Percentiles rank a stretch among this genome's conserved stretches.
Conservation (phyloP, 306 rosid species). For the Fagus crenata region DNA sequence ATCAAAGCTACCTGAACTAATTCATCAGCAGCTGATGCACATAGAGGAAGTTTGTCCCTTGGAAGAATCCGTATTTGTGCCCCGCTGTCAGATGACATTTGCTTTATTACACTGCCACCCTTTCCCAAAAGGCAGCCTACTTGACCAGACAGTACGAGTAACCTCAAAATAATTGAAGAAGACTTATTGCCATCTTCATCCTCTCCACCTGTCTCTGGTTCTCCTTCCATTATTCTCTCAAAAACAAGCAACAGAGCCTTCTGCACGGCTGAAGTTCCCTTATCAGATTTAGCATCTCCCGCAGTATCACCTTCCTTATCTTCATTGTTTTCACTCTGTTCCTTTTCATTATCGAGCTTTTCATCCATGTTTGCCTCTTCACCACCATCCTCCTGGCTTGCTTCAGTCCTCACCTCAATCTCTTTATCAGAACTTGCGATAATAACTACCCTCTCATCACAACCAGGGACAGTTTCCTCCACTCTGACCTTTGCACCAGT, state of each 20-base stretch:
- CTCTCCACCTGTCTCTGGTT: slow-evolving; percentile 41
- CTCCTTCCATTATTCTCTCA: slow-evolving; percentile 64
- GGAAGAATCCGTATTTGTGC: slow-evolving; percentile 90
- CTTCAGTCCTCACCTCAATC: slow-evolving; percentile 42
- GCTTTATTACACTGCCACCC: slow-evolving; percentile 88
- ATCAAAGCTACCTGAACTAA: slow-evolving; percentile 74
- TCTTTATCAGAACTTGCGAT: slow-evolving; percentile 55
- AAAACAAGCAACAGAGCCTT: slow-evolving; percentile 67
- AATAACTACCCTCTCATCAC: slow-evolving; percentile 72
- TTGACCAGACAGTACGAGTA: slow-evolving; percentile 73
- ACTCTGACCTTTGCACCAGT: slow-evolving; percentile 63
- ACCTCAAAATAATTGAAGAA: slow-evolving; percentile 50
- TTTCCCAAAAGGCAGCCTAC: slow-evolving; percentile 90
- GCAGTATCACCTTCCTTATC: slow-evolving; percentile 37
- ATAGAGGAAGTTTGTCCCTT: slow-evolving; percentile 72
- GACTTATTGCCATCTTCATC: slow-evolving; percentile 45
- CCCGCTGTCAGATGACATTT: slow-evolving; percentile 83
- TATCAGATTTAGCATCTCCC: slow-evolving; percentile 35
- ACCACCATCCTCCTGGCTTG: slow-evolving; percentile 39
- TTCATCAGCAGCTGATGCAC: slow-evolving; percentile 66
- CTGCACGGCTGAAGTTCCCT: slow-evolving; percentile 43
- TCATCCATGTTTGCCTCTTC: slow-evolving; percentile 40
- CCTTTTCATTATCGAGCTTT: slow-evolving; percentile 32
- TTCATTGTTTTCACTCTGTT: slow-evolving; percentile 26
- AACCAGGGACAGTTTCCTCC: slow-evolving; percentile 67